These are phyloP conservation scores for Sporisorium graminicola DNA, from an alignment of 1,284 basidiomycete species.

Conservation along the genomic window DNA sequence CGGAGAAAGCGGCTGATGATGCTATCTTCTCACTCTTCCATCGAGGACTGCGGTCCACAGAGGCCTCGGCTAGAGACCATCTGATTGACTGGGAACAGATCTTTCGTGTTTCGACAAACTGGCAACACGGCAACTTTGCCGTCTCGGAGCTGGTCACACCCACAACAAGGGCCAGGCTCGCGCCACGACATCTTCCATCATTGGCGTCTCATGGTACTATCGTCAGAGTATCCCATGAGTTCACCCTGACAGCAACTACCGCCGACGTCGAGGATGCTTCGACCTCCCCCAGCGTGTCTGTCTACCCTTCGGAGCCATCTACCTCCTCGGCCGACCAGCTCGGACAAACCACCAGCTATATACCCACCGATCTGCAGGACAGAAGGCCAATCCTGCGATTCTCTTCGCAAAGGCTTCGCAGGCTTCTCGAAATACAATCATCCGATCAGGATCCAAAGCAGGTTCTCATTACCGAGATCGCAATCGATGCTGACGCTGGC, in stretches of 20 bases:
- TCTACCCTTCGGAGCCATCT: conserved; percentile 16
- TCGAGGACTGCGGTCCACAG: neutral
- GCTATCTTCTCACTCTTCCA: conserved; percentile 4
- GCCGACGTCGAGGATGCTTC: neutral
- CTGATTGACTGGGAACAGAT: conserved; percentile 48
- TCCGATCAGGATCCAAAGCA: neutral
- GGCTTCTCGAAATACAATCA: neutral
- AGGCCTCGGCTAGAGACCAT: conserved; percentile 10
- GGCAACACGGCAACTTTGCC: conserved; percentile 46
- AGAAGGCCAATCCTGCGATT: conserved; percentile 11
- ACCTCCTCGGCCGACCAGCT: neutral
- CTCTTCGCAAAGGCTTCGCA: conserved; percentile 14
- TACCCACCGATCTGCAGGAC: conserved; percentile 19
- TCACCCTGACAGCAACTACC: conserved; percentile 31
- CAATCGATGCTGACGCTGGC: conserved; percentile 19
- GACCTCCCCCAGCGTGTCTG: conserved; percentile 9
- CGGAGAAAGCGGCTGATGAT: neutral
- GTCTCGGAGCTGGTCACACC: conserved; percentile 29
- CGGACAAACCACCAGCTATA: neutral
- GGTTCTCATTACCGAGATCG: conserved; percentile 32
- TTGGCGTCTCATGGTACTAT: conserved; percentile 14
- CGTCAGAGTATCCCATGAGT: conserved; percentile 30
- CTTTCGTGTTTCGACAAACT: conserved; percentile 47
- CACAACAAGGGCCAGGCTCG: neutral
- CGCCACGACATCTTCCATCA: neutral